Evolutionary conservation across 2,329 filamentous ascomycete genomes (phyloP), one percentile per base, ranked within the genome.

Genomic region (Akanthomyces dipterigenus): DNA sequence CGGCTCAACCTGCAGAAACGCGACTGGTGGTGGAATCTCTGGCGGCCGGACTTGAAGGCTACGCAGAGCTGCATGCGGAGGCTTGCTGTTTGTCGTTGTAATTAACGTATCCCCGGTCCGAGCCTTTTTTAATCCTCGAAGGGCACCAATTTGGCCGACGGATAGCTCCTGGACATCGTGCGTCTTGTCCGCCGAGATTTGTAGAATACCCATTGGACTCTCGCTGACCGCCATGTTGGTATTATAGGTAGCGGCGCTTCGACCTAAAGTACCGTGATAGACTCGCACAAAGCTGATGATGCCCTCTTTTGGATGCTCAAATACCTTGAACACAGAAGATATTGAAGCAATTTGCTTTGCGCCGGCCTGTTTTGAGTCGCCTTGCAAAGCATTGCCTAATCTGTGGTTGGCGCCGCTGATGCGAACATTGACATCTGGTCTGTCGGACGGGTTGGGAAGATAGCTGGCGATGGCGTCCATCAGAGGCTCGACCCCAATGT

Each of bases 51-150:
- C 84, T 70, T 96, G 92, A 18, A 98, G 77, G 18, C 82, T 87
- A 55, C 88, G 86, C 54, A 96, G 77, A 1, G 85, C 82, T 18
- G 86, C 82, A 20, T 89, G 85, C 1, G 91, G 87, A 0, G 84
- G 82, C 7, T 82, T 82, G 70, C 76, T 75, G 9, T 74, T 84
- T 26, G 83, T 79, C 67, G 91, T 91, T 2, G 88, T 86, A 38
- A 98, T 83, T 18, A 99, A 76, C 0, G 95, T 99, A 70, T 99
- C 95, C 1, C 95, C 95, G 1, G 95, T 99, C 42, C 95, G 84
- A n/a, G 93, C 89, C 68, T 89, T 84, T 71, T 96, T 97, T 20
- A 98, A 82, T 0, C 93, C 95, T 16, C 90, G 88, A 55, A 99
- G 88, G 4, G 96, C 95, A 36, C 95, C 95, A 63, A 99, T 99